Evolutionary conservation across 2,329 filamentous ascomycete genomes (phyloP).

Genomic region (Knufia fluminis): DNA sequence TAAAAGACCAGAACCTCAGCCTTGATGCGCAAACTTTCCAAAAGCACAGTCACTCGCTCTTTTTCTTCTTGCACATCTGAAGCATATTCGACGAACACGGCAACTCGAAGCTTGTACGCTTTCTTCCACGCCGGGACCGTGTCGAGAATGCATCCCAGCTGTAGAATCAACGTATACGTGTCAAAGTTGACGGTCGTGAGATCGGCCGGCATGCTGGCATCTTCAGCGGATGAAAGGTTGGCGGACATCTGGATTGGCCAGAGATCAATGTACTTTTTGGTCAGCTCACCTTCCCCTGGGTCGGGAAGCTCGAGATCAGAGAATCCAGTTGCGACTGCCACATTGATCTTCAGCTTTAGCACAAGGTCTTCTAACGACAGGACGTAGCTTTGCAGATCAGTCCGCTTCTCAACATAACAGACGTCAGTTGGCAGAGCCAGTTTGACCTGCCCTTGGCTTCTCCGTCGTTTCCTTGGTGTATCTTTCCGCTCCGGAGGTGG

Average conservation of each 20-base stretch:
- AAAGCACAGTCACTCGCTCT: conserved; percentile 59
- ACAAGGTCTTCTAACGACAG: conserved; percentile 76
- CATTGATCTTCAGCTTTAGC: conserved; percentile 68
- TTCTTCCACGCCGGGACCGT: conserved; percentile 74
- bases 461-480: conserved; percentile 12
- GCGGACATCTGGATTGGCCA: conserved; percentile 95
- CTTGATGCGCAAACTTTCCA: conserved; percentile 74
- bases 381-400: conserved; percentile 64
- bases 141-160: conserved; percentile 73
- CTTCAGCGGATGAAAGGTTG: conserved; percentile 58
- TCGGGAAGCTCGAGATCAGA: conserved; percentile 64
- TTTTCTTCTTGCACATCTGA: conserved; percentile 72
- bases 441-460: conserved; percentile 32
- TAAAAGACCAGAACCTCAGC: conserved; percentile 73
- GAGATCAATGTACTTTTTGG: conserved; percentile 73
- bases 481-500: conserved; percentile 27
- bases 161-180: conserved; percentile 79
- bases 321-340: conserved; percentile 76
- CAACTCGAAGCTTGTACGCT: conserved; percentile 62
- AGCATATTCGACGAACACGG: conserved; percentile 85
- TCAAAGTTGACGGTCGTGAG: conserved; percentile 83
- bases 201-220: conserved; percentile 47
- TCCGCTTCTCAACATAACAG: conserved; percentile 58
- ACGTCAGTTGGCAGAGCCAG: conserved; percentile 59
- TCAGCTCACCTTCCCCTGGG: conserved; percentile 42